These are phyloP conservation scores for Cladosporium sp. DNA, from an alignment of 2,329 filamentous ascomycete species.

Conservation along the genomic window DNA sequence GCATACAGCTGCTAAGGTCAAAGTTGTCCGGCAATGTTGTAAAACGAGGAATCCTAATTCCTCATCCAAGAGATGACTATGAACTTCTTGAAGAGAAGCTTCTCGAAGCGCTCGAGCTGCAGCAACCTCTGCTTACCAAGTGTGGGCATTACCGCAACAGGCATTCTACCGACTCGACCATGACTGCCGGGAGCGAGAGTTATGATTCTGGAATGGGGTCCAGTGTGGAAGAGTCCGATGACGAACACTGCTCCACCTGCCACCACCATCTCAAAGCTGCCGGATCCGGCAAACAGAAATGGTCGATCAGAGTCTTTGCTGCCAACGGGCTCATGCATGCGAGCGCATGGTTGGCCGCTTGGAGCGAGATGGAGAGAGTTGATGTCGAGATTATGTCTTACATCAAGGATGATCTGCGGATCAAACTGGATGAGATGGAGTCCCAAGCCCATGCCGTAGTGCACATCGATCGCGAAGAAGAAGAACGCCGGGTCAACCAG, in stretches of 20 bases:
- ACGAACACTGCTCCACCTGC: constrained; percentile 29
- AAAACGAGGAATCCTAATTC: constrained; percentile 65
- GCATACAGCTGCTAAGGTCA: constrained; percentile 62
- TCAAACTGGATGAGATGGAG: constrained; percentile 51
- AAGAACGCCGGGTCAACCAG: constrained; percentile 19
- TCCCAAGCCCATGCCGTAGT: constrained; percentile 35
- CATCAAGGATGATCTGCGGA: constrained; percentile 53
- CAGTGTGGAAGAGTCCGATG: constrained; percentile 19
- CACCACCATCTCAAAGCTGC: constrained; percentile 31
- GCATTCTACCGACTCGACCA: constrained; percentile 44
- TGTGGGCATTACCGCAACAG: constrained; percentile 71
- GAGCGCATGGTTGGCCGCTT: constrained; percentile 87
- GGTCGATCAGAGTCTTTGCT: constrained; percentile 82
- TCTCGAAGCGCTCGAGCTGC: constrained; percentile 67
- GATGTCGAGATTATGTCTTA: constrained; percentile 85
- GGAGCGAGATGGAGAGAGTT: constrained; percentile 98
- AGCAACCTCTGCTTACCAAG: constrained; percentile 62
- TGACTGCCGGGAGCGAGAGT: constrained; percentile 20
- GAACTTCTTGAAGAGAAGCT: constrained; percentile 73
- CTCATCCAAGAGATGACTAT: constrained; percentile 74
- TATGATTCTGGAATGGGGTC: constrained; percentile 28
- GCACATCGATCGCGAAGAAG: constrained; percentile 29
- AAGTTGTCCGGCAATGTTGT: constrained; percentile 67
- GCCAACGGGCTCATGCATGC: constrained; percentile 91
- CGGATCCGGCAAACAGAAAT: constrained; percentile 47